These are phyloP conservation scores for Neobulgaria alba DNA, from an alignment of 2,329 filamentous ascomycete species.

Conservation along the genomic window DNA sequence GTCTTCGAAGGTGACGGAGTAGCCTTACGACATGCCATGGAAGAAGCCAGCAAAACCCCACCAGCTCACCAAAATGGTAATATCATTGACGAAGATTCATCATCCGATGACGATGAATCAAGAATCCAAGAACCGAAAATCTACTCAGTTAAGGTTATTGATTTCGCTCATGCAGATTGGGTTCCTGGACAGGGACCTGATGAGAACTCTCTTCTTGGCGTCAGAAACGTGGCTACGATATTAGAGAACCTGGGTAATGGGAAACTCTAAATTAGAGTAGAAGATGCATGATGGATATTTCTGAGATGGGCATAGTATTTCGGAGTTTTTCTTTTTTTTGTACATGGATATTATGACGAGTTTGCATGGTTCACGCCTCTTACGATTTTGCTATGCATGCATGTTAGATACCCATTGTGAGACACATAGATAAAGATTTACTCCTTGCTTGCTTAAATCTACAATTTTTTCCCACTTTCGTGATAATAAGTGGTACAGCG, in stretches of 20 bases:
- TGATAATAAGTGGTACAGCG: constrained; percentile 64
- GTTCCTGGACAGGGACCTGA: constrained; percentile 75
- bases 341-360: too few species aligned
- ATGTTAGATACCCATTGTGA: constrained; percentile 19
- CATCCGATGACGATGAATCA: constrained; percentile 43
- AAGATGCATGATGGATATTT: too few species aligned
- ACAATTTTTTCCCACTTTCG: neutral
- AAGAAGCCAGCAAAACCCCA: constrained; percentile 28
- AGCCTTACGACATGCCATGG: constrained; percentile 35
- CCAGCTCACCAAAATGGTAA: constrained; percentile 19
- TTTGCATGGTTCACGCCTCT: neutral
- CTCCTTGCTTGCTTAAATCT: neutral
- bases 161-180: constrained; percentile 88
- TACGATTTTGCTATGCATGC: constrained; percentile 10
- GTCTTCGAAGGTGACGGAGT: constrained; percentile 56
- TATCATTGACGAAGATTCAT: constrained; percentile 24
- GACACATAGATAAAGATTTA: constrained; percentile 13
- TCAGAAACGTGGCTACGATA: constrained; percentile 62
- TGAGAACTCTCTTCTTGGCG: constrained; percentile 69
- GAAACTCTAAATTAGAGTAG: neutral
- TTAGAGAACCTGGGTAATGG: constrained; percentile 45
- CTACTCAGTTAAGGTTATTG: constrained; percentile 79
- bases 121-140: constrained; percentile 53
- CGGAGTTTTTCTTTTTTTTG: neutral
- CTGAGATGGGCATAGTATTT: neutral